Evolutionary conservation across 306 rosid genomes (phyloP).

Genomic region (Nissolia schottii): DNA sequence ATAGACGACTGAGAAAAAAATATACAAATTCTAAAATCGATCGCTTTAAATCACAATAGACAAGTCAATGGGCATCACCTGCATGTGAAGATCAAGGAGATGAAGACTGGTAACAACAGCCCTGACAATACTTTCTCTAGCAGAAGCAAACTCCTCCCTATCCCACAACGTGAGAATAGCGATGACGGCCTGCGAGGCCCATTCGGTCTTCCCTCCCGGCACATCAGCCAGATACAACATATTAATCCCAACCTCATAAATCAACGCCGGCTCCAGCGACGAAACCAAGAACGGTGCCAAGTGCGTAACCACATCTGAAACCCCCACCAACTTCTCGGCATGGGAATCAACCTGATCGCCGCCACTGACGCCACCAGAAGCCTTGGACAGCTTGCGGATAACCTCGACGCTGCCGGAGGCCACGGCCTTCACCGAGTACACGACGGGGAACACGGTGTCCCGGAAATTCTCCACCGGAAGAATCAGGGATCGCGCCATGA

Average conservation of each 20-base stretch:
- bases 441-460: slow-evolving; percentile 80
- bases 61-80: slow-evolving; percentile 42
- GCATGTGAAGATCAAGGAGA: slow-evolving; percentile 97
- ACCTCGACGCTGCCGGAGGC: slow-evolving; percentile 87
- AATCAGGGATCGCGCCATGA: slow-evolving; percentile 85
- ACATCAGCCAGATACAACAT: slow-evolving; percentile 97
- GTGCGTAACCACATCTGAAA: slow-evolving; percentile 89
- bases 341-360: slow-evolving; percentile 48
- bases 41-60: not conserved
- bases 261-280: slow-evolving; percentile 91
- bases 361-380: slow-evolving; percentile 31
- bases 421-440: slow-evolving; percentile 84
- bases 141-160: slow-evolving; percentile 91
- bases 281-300: slow-evolving; percentile 89
- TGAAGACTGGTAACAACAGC: slow-evolving; percentile 96
- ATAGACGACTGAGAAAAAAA: not conserved
- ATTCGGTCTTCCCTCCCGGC: slow-evolving; percentile 96
- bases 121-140: slow-evolving; percentile 90
- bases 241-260: slow-evolving; percentile 89
- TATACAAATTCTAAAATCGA: not conserved
- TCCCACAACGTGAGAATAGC: slow-evolving; percentile 97
- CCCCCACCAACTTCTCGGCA: slow-evolving; percentile 86
- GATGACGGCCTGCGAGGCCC: slow-evolving; percentile 94
- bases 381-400: slow-evolving; percentile 74
- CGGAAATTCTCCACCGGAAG: slow-evolving; percentile 90